Conservation (phyloP, 768 basidiomycete genomes). For the Flagelloscypha sp. region DNA sequence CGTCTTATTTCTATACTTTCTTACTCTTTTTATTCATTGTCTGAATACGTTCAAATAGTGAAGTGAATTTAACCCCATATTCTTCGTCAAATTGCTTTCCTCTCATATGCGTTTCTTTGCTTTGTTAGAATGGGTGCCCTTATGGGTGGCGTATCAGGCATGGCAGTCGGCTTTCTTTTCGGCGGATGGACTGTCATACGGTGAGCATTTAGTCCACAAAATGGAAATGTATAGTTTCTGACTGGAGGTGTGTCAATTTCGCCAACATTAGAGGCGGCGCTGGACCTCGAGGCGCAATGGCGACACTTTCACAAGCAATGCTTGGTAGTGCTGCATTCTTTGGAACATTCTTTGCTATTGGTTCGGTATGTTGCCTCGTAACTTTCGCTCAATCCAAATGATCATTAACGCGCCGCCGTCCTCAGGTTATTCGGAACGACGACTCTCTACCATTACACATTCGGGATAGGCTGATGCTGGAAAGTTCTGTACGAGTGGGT, state of each 20-base stretch:
- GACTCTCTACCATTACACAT: constrained; percentile 47
- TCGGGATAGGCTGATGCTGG: constrained; percentile 55
- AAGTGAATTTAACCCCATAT: constrained; percentile 5
- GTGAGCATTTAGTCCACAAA: constrained; percentile 37
- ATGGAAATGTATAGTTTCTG: background rate
- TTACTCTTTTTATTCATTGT: constrained; percentile 9
- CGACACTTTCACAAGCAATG: constrained; percentile 97
- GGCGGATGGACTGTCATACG: constrained; percentile 88
- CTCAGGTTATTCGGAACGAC: constrained; percentile 86
- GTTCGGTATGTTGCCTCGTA: constrained; percentile 54
- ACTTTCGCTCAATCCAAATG: constrained; percentile 5
- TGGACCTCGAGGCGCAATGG: constrained; percentile 82
- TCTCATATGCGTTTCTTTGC: constrained; percentile 8
- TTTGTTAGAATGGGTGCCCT: constrained; percentile 78
- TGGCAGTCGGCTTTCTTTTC: constrained; percentile 97
- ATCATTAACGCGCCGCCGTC: constrained; percentile 1
- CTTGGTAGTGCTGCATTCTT: constrained; percentile 96
- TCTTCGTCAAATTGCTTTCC: constrained; percentile 30
- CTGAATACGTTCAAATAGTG: constrained; percentile 1
- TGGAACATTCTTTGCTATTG: constrained; percentile 92
- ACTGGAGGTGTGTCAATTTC: constrained; percentile 4
- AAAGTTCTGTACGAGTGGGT: constrained; percentile 36
- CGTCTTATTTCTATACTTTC: constrained; percentile 17
- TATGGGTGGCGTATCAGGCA: constrained; percentile 89
- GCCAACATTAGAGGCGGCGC: constrained; percentile 60